Evolutionary conservation across 306 rosid species (phyloP), one percentile per base, ranked within the genome.

Genomic region (Bauhinia variegata): DNA sequence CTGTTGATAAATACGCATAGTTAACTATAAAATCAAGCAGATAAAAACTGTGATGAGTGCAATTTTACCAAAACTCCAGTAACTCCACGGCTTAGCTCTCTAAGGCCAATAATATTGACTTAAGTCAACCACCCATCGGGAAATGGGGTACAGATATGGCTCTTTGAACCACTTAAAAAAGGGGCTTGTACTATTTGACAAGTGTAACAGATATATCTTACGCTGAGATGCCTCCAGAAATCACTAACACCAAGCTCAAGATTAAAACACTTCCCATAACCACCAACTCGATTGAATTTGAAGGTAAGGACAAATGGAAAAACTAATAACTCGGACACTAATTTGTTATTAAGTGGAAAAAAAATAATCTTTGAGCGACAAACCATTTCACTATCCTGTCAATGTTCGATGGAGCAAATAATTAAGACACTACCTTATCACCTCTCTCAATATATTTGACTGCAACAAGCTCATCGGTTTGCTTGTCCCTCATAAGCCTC

Each of bases 381-480:
- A 63, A 44, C 23, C 9, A 70, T 6, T 55, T 18, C n/a, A 70
- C 39, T 30, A 47, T 49, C n/a, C 34, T 53, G 19, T 63, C 59
- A 68, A 66, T 68, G 42, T 44, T 56, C 61, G 68, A 38, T 17
- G 2, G 60, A 59, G 11, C 42, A 49, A 63, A 67, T 16, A 37
- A 16, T 33, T 50, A 1, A 59, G 61, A 23, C 50, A 84, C 85
- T 58, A 92, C 96, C 98, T 89, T 92, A 79, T 89, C 96, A 84
- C 98, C 98, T 83, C 98, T 82, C 89, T 92, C 96, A 79, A 92
- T 89, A 82, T 92, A 92, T 78, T 92, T 89, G 28, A 87, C 98
- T 10, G 98, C 98, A 68, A 89, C 98, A 67, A 89, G 96, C 78
- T 92, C 88, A 6, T 86, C 96, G 1, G 88, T 92, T 52, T 84